phyloP scores from a whole-genome alignment of 108 stramenopile genomes.

The Conticribra weissflogii region DNA sequence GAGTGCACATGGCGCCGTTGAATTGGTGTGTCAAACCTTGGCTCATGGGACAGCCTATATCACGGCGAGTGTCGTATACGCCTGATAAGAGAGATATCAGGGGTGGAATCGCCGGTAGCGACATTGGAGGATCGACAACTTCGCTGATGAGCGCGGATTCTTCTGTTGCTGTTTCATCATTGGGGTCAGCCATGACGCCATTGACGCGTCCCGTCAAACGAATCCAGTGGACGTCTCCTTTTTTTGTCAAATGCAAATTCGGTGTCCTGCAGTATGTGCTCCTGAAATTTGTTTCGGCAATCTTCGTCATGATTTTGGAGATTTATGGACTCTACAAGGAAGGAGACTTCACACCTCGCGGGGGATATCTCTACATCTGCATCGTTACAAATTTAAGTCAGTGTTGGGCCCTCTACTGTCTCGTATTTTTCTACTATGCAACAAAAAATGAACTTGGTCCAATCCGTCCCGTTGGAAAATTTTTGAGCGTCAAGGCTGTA shows the following conservation, averaged over 20 bases:
- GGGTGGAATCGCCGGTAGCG: no score
- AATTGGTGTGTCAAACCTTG: slow-evolving; percentile 88
- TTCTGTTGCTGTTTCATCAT: slow-evolving; percentile 15
- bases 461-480: slow-evolving; percentile 95
- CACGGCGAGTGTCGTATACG: slow-evolving; percentile 37
- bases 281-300: slow-evolving; percentile 71
- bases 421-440: slow-evolving; percentile 95
- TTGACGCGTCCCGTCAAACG: slow-evolving; percentile 59
- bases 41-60: slow-evolving; percentile 91
- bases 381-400: slow-evolving; percentile 91
- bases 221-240: slow-evolving; percentile 86
- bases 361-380: slow-evolving; percentile 89
- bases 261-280: slow-evolving; percentile 95
- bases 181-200: slow-evolving; percentile 1
- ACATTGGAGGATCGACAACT: background rate
- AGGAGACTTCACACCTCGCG: slow-evolving; percentile 78
- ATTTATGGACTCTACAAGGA: slow-evolving; percentile 82
- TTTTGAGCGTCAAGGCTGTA: slow-evolving; percentile 92
- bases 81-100: slow-evolving; percentile 21
- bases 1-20: slow-evolving; percentile 86
- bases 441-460: slow-evolving; percentile 88
- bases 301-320: slow-evolving; percentile 69
- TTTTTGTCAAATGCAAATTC: slow-evolving; percentile 87
- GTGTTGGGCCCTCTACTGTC: slow-evolving; percentile 95
- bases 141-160: slow-evolving; percentile 14